A percentile compares a stretch with the other conserved stretches of the same genome.
Conservation (phyloP, 768 basidiomycete species). For the Strobilomyces dryophilus region DNA sequence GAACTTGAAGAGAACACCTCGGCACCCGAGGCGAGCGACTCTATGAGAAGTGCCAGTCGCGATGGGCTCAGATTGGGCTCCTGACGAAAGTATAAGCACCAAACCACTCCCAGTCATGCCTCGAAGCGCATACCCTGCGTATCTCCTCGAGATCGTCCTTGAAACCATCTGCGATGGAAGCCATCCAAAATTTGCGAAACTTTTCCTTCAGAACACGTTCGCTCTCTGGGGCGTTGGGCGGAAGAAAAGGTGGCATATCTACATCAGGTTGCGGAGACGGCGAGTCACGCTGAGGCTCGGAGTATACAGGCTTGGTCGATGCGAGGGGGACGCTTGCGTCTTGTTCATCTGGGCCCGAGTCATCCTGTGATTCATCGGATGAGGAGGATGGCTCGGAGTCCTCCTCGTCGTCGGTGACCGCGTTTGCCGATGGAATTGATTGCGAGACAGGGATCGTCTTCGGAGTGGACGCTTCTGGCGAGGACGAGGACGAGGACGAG, state of each 20-base stretch:
- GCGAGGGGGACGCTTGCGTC: not conserved
- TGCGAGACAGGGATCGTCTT: conserved; percentile 4
- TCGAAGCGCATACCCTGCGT: conserved; percentile 54
- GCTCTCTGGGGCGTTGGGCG: conserved; percentile 34
- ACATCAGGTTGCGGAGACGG: conserved; percentile 20
- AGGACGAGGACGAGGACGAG: conserved; percentile 20
- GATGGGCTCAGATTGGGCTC: conserved; percentile 69
- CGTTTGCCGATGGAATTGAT: conserved; percentile 2
- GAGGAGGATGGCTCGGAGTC: conserved; percentile 19
- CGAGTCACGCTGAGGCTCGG: conserved; percentile 18
- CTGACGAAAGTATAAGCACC: conserved; percentile 11
- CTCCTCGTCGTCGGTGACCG: conserved; percentile 3
- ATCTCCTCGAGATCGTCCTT: conserved; percentile 80
- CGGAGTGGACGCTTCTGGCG: conserved; percentile 12
- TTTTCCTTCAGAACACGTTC: conserved; percentile 58
- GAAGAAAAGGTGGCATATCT: conserved; percentile 56
- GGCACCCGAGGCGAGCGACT: conserved; percentile 76
- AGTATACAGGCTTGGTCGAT: not conserved
- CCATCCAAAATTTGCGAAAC: conserved; percentile 87
- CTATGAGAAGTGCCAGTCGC: conserved; percentile 69
- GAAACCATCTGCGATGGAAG: conserved; percentile 76
- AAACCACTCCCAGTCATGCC: not conserved
- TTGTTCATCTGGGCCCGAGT: conserved; percentile 2
- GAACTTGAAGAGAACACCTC: conserved; percentile 59
- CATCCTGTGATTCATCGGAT: conserved; percentile 12